These are phyloP conservation scores for Chlorella sp. DNA, from an alignment of 139 green algal genomes.

Conservation along the genomic window DNA sequence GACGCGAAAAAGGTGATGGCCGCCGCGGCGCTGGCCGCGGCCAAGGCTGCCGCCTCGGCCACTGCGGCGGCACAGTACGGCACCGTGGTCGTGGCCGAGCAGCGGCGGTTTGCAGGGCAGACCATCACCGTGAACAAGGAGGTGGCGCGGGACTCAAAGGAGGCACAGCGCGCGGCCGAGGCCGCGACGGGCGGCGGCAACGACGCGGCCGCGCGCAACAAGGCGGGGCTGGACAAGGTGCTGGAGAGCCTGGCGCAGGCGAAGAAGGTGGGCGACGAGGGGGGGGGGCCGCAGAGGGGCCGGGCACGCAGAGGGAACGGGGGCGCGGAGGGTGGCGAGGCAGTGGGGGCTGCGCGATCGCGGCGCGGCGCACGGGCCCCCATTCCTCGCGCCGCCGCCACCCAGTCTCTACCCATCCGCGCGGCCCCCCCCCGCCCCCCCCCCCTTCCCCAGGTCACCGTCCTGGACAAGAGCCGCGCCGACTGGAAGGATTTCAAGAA, in stretches of 20 bases:
- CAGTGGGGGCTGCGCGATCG: neutral
- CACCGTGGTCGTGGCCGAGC: constrained; percentile 43
- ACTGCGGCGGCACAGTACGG: constrained; percentile 20
- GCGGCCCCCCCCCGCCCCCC: neutral
- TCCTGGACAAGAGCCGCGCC: constrained; percentile 87
- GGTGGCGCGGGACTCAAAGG: constrained; percentile 61
- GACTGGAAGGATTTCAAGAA: constrained; percentile 87
- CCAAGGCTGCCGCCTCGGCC: constrained; percentile 24
- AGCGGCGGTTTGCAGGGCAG: constrained; percentile 80
- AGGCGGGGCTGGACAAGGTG: constrained; percentile 51
- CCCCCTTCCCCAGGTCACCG: constrained; percentile 57
- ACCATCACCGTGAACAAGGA: constrained; percentile 66
- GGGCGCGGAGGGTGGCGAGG: neutral
- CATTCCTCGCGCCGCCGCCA: neutral
- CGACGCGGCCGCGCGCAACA: constrained; percentile 28
- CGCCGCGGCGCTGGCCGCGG: constrained; percentile 30
- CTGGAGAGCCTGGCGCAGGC: constrained; percentile 44
- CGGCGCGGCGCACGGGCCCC: neutral
- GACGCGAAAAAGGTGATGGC: constrained; percentile 7
- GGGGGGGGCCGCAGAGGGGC: neutral
- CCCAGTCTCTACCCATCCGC: neutral
- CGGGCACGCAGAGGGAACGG: neutral
- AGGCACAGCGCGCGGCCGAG: constrained; percentile 52
- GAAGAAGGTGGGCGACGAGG: constrained; percentile 41
- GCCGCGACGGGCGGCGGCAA: constrained; percentile 1